Percentiles rank a stretch among this genome's conserved stretches.
Conservation (phyloP, 2,329 filamentous ascomycete species). For the Diplocarpon rosae region DNA sequence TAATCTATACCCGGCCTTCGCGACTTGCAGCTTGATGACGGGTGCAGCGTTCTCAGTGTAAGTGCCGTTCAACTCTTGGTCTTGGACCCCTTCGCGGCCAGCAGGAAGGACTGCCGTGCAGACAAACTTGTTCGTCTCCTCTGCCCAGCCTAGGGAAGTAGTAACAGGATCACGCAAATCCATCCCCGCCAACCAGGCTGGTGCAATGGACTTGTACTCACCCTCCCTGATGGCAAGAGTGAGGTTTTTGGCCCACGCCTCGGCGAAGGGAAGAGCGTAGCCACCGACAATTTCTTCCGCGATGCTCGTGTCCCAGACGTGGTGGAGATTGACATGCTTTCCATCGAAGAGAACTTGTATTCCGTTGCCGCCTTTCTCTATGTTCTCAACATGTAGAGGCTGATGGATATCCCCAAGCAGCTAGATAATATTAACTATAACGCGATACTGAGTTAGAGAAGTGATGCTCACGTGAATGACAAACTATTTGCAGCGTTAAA, state of each 20-base stretch:
- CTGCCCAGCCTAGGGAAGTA: constrained; percentile 53
- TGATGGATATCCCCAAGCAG: constrained; percentile 63
- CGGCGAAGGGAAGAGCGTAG: constrained; percentile 38
- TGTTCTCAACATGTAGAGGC: constrained; percentile 54
- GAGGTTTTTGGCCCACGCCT: constrained; percentile 46
- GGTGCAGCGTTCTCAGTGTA: constrained; percentile 56
- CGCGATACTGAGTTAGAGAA: too few relatives aligned
- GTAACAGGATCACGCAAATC: constrained; percentile 40
- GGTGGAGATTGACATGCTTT: constrained; percentile 51
- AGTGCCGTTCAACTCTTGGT: constrained; percentile 47
- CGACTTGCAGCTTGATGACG: constrained; percentile 54
- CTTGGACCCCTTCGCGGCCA: constrained; percentile 45
- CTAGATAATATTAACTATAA: too few relatives aligned
- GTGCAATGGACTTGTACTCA: constrained; percentile 39
- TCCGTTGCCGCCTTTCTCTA: constrained; percentile 54
- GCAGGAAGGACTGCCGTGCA: constrained; percentile 51
- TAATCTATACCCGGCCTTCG: constrained; percentile 52
- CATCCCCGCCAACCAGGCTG: constrained; percentile 46
- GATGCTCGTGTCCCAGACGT: constrained; percentile 64
- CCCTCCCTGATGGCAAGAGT: constrained; percentile 43
- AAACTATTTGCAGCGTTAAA: not conserved
- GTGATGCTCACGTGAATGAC: too few relatives aligned
- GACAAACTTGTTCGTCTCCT: constrained; percentile 50
- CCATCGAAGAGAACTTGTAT: constrained; percentile 53
- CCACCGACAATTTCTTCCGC: constrained; percentile 52